These are phyloP conservation scores for Dovyalis caffra DNA, from an alignment of 345 rosid genomes.

Conservation along the genomic window DNA sequence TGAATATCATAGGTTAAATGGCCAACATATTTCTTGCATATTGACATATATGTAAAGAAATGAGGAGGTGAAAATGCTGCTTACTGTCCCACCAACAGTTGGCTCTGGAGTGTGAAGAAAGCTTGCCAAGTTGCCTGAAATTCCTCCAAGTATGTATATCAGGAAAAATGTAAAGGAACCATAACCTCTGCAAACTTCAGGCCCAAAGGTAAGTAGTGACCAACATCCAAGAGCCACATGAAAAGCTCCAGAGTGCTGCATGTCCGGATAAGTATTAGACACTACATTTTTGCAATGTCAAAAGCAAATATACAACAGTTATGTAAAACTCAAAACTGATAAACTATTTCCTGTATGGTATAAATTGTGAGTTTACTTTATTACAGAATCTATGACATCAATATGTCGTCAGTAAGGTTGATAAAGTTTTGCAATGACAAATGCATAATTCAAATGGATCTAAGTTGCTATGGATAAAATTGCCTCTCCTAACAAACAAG, in stretches of 20 bases:
- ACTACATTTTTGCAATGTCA: not conserved
- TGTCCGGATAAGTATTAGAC: not conserved
- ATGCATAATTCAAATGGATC: too few species aligned
- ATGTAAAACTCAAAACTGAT: not conserved
- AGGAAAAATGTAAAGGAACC: slow-evolving; percentile 73
- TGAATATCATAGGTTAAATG: not conserved
- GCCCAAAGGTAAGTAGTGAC: slow-evolving; percentile 77
- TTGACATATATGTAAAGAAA: not conserved
- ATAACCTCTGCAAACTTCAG: slow-evolving; percentile 68
- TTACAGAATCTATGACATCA: too few species aligned
- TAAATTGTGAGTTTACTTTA: not conserved
- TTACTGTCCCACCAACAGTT: slow-evolving; percentile 89
- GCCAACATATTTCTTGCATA: not conserved
- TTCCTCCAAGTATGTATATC: slow-evolving; percentile 81
- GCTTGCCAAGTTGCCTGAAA: slow-evolving; percentile 83
- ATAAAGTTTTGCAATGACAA: too few species aligned
- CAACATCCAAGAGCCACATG: slow-evolving; percentile 81
- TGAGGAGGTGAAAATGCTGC: slow-evolving; percentile 8
- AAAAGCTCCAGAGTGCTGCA: slow-evolving; percentile 76
- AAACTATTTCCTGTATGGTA: not conserved
- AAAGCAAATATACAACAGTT: not conserved
- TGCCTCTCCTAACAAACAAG: too few species aligned
- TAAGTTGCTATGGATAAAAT: too few species aligned
- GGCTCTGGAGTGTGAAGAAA: slow-evolving; percentile 81
- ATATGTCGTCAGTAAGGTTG: too few species aligned